Evolutionary conservation across 1,284 basidiomycete species (phyloP).

Genomic region (Microbotryum intermedium): DNA sequence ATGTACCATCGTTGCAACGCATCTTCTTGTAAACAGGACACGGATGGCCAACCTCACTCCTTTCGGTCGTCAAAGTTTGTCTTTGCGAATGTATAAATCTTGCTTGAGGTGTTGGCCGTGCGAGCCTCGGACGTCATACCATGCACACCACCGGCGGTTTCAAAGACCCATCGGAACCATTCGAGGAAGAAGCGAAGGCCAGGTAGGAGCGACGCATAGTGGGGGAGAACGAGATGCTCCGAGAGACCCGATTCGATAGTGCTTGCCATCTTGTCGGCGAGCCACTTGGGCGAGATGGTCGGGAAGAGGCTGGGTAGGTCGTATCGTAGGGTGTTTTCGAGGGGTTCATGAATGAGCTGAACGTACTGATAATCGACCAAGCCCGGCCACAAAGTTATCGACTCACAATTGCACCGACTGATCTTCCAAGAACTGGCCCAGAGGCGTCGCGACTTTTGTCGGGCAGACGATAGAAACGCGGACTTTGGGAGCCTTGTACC

Average conservation of each 20-base stretch:
- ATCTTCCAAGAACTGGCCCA: not conserved
- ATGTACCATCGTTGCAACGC: too few species aligned
- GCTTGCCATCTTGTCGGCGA: not conserved
- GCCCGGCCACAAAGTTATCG: not conserved
- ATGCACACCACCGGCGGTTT: not conserved
- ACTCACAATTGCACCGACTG: not conserved
- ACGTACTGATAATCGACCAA: not conserved
- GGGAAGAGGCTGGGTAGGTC: not conserved
- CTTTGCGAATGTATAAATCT: too few species aligned
- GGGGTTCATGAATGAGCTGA: not conserved
- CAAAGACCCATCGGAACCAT: not conserved
- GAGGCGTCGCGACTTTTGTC: slow-evolving; percentile 1
- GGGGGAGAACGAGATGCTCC: not conserved
- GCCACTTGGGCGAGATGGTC: not conserved
- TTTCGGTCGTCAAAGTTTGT: too few species aligned
- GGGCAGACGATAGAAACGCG: not conserved
- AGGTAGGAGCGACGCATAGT: not conserved
- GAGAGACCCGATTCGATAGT: not conserved
- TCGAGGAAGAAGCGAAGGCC: not conserved
- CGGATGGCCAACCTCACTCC: too few species aligned
- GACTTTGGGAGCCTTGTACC: slow-evolving; percentile 1
- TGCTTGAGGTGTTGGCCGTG: too few species aligned
- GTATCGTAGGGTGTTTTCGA: not conserved
- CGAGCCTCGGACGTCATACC: too few species aligned
- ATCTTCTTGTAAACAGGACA: too few species aligned